Evolutionary conservation across 2,329 filamentous ascomycete species (phyloP), one percentile per base, ranked within the genome.

Genomic region (Aspergillus pseudoglaucus): DNA sequence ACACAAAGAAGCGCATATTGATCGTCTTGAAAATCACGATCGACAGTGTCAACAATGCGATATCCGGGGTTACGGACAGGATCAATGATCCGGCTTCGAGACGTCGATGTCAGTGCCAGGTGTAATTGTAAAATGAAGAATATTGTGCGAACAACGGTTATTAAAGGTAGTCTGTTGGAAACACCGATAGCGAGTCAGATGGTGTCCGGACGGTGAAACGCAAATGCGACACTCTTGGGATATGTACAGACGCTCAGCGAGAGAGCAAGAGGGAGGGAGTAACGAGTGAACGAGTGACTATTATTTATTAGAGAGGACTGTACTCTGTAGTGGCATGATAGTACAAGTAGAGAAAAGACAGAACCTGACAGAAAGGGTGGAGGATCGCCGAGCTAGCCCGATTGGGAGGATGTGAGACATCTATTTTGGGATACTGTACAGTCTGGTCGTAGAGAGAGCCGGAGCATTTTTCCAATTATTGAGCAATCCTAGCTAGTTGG

Each of bases 1-100:
- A 48, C 32, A 66, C 52, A 33, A 60, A 48, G 38, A 56, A 59
- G 49, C 65, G 65, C 68, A 71, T 71, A 43, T 47, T 61, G 15
- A 18, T 39, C 37, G 37, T 39, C 17, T 12, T 3, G 17, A 10
- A 18, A 39, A 18, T 39, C 37, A 20, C 37, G 15, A 20, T 39
- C 9, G 17, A 39, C 17, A 14, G 17, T 30, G 17, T 5, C 15
- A 20, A 39, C 17, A 20, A 20, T 18, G 10, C 10, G 17, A 18
- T 30, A 30, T 30, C 25, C 25, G 25, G 10, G 25, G 10, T 12
- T 30, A 9, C 25, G 10, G 25, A 30, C 25, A 30, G 25, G 25
- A 30, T 12, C 25, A 30, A 30, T 30, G 25, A 30, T 4, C 25
- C 7, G 8, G 9, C 25, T 30, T 5, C 0, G 25, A 30, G 10